A percentile compares a stretch with the other conserved stretches of the same genome.
These are phyloP conservation scores for Bipolaris oryzae DNA, from an alignment of 2,329 filamentous ascomycete species.

Conservation along the genomic window DNA sequence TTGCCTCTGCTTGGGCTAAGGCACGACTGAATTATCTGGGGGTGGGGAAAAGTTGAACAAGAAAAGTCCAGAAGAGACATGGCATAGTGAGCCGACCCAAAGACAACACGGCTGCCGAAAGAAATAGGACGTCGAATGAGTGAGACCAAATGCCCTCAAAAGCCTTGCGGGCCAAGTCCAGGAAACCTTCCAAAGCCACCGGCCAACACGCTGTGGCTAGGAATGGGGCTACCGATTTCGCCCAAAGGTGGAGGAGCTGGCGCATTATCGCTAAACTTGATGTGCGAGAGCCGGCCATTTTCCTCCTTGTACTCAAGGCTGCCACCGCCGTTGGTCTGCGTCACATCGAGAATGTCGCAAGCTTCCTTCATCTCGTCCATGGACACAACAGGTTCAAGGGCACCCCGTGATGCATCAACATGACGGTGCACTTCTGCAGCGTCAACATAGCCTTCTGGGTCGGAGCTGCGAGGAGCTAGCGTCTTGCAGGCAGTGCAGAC, in stretches of 20 bases:
- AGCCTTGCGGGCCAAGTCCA: constrained; percentile 40
- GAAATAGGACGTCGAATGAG: not conserved
- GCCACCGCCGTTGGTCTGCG: constrained; percentile 82
- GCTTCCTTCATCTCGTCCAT: constrained; percentile 78
- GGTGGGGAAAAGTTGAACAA: constrained; percentile 1
- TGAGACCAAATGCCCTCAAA: constrained; percentile 25
- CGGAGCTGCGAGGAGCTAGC: constrained; percentile 54
- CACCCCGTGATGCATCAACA: constrained; percentile 67
- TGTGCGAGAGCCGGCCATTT: constrained; percentile 47
- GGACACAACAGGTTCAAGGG: constrained; percentile 62
- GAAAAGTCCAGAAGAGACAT: constrained; percentile 2
- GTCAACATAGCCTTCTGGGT: constrained; percentile 70
- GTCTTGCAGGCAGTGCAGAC: constrained; percentile 80
- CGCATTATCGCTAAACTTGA: constrained; percentile 52
- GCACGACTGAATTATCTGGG: constrained; percentile 10
- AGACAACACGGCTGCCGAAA: constrained; percentile 19
- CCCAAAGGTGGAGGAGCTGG: constrained; percentile 44
- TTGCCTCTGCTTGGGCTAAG: constrained; percentile 25
- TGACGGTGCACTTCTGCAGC: constrained; percentile 67
- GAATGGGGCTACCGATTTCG: constrained; percentile 57
- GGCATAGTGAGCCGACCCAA: constrained; percentile 4
- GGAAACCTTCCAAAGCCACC: constrained; percentile 44
- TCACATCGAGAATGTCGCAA: constrained; percentile 88
- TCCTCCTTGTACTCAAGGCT: constrained; percentile 73
- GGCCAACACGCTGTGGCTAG: constrained; percentile 50